Evolutionary conservation across 371 early-diverging fungal species (phyloP).

Genomic region (Mucor sp.): DNA sequence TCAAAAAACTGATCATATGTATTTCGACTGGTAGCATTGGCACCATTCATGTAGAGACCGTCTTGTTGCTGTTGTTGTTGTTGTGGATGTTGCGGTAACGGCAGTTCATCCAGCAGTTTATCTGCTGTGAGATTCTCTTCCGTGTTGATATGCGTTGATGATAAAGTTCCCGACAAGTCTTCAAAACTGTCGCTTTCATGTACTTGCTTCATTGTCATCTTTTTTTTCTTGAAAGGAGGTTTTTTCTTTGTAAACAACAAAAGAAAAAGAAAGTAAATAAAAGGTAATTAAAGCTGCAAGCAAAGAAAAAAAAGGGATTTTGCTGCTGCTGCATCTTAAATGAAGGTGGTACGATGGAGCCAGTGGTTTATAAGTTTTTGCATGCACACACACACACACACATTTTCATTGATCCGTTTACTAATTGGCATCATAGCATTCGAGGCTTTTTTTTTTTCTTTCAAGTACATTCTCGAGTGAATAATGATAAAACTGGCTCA

Average conservation of each 20-base stretch:
- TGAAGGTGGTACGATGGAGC: neutral
- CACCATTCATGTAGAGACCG: conserved; percentile 5
- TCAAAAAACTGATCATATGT: conserved; percentile 56
- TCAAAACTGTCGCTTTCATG: neutral
- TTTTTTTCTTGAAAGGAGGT: neutral
- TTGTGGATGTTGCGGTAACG: conserved; percentile 12
- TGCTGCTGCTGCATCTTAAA: neutral
- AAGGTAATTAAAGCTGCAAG: neutral
- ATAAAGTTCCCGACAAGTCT: conserved; percentile 10
- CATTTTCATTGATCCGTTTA: neutral
- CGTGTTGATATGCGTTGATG: conserved; percentile 14
- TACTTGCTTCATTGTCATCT: conserved; percentile 10
- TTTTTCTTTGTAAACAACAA: neutral
- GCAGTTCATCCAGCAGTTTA: conserved; percentile 35
- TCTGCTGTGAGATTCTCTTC: conserved; percentile 20
- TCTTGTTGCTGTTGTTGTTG: neutral
- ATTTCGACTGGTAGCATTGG: conserved; percentile 19
- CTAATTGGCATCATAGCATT: neutral
- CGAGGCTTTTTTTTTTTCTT: no score
- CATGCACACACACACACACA: neutral
- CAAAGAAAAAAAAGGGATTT: neutral
- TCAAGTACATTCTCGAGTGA: no score
- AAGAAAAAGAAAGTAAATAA: neutral
- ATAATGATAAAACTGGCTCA: no score
- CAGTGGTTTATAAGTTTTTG: neutral